These are phyloP conservation scores for Coprinopsis sp. DNA, from an alignment of 768 basidiomycete genomes.

Conservation along the genomic window DNA sequence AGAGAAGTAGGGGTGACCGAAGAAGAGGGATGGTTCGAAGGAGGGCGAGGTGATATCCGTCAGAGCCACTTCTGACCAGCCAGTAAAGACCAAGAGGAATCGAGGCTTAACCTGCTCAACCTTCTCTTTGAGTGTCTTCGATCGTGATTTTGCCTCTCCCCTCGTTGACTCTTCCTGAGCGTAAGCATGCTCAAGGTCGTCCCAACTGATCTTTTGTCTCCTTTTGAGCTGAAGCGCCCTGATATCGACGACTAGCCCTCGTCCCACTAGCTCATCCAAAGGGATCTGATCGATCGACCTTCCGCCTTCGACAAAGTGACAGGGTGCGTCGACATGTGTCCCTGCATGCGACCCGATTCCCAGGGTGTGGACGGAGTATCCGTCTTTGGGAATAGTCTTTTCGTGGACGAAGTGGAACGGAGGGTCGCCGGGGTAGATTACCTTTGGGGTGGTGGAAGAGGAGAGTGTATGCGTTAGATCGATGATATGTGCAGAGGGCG, in stretches of 20 bases:
- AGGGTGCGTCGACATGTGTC: conserved; percentile 77
- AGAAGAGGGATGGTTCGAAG: conserved; percentile 32
- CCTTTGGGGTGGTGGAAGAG: conserved; percentile 27
- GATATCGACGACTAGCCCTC: conserved; percentile 56
- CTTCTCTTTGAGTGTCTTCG: background rate
- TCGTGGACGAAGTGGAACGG: conserved; percentile 34
- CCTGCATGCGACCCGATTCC: conserved; percentile 67
- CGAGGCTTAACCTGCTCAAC: background rate
- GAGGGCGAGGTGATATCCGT: conserved; percentile 12
- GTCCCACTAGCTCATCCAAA: conserved; percentile 47
- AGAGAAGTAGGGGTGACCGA: conserved; percentile 59
- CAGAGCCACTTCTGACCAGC: conserved; percentile 49
- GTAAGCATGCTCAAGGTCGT: conserved; percentile 28
- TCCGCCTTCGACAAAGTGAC: conserved; percentile 61
- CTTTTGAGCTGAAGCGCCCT: conserved; percentile 19
- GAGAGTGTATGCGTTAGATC: conserved; percentile 54
- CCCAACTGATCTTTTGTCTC: conserved; percentile 55
- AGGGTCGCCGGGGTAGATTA: conserved; percentile 54
- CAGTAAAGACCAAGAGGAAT: conserved; percentile 55
- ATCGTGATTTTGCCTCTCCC: background rate
- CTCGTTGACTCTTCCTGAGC: background rate
- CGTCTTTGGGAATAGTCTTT: conserved; percentile 39
- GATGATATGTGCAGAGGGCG: background rate
- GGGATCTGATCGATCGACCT: conserved; percentile 55
- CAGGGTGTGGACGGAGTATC: conserved; percentile 48